phyloP scores from a whole-genome alignment of 352 stramenopile species.

The Aphanomyces cochlioides region DNA sequence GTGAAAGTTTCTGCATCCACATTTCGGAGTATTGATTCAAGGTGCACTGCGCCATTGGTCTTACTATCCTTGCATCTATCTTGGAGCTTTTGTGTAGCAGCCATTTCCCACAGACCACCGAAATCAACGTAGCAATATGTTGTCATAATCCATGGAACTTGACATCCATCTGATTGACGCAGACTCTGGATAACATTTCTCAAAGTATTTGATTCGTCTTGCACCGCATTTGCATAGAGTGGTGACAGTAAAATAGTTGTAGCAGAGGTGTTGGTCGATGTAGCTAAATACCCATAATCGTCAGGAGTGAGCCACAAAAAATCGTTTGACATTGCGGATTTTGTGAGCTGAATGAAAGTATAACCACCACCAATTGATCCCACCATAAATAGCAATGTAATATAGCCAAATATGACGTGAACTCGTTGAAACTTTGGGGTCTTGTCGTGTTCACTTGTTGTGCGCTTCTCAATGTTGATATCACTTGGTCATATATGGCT shows the following conservation, averaged over 20 bases:
- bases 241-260: background rate
- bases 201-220: slow-evolving; percentile 25
- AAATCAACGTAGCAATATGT: slow-evolving; percentile 28
- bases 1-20: background rate
- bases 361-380: slow-evolving; percentile 3
- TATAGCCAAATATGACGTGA: background rate
- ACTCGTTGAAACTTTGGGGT: background rate
- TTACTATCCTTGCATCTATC: background rate
- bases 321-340: slow-evolving; percentile 25
- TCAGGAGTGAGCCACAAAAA: slow-evolving; percentile 21
- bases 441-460: background rate
- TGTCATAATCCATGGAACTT: slow-evolving; percentile 20
- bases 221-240: slow-evolving; percentile 8
- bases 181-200: slow-evolving; percentile 17
- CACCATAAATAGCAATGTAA: slow-evolving; percentile 20
- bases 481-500: background rate
- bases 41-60: slow-evolving; percentile 19
- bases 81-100: background rate
- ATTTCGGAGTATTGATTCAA: slow-evolving; percentile 22
- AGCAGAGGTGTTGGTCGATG: background rate
- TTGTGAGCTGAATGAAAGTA: slow-evolving; percentile 1
- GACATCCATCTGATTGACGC: slow-evolving; percentile 16
- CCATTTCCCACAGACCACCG: slow-evolving; percentile 22
- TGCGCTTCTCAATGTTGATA: background rate
- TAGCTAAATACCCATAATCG: background rate